These are phyloP conservation scores for Parathielavia hyrcaniae DNA, from an alignment of 495 filamentous ascomycete genomes.

Conservation along the genomic window DNA sequence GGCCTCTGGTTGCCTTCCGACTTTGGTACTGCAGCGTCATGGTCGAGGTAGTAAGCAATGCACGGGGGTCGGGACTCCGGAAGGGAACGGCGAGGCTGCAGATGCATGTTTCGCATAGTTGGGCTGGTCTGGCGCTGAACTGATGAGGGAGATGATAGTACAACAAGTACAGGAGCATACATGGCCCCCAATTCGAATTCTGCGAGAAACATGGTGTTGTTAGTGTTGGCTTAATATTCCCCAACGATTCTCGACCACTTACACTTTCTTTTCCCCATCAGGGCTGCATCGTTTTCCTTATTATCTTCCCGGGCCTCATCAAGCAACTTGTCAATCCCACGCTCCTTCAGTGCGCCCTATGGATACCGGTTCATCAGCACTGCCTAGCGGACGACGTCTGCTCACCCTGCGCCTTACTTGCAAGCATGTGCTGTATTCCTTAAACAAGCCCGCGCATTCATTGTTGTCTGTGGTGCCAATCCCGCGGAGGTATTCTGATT, in stretches of 20 bases:
- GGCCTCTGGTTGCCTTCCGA: no score
- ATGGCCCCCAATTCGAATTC: no score
- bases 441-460: constrained; percentile 79
- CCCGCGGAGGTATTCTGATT: constrained; percentile 74
- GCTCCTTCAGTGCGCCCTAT: constrained; percentile 73
- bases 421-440: constrained; percentile 75
- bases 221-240: no score
- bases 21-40: no score
- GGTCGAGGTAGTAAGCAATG: no score
- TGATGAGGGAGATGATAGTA: no score
- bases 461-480: constrained; percentile 61
- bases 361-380: not conserved
- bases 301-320: constrained; percentile 78
- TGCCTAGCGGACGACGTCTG: not conserved
- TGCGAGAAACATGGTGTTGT: no score
- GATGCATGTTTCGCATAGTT: no score
- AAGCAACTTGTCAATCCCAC: constrained; percentile 79
- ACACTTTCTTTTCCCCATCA: constrained; percentile 53
- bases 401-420: constrained; percentile 48
- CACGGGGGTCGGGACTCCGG: no score
- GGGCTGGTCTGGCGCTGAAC: no score
- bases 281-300: constrained; percentile 69
- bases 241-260: not conserved
- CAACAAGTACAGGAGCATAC: no score
- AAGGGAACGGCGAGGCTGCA: no score